These are phyloP conservation scores for Ceriops decandra DNA, from an alignment of 345 rosid genomes.

Conservation along the genomic window DNA sequence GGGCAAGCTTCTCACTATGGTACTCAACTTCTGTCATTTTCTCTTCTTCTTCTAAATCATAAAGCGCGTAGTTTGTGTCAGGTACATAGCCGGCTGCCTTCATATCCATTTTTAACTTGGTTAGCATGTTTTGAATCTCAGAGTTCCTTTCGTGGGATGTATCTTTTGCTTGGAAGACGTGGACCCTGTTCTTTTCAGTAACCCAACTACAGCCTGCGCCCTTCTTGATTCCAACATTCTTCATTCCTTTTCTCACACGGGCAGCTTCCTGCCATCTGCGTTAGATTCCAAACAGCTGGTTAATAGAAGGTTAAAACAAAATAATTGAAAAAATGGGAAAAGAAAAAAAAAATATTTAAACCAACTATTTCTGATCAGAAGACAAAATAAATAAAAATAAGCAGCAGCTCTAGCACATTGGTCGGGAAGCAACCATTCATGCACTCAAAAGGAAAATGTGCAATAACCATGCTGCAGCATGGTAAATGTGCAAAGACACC, in stretches of 20 bases:
- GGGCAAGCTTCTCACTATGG: constrained; percentile 85
- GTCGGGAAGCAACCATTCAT: too few relatives aligned
- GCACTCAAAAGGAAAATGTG: too few relatives aligned
- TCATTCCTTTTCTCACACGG: constrained; percentile 64
- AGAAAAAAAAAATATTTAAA: neutral
- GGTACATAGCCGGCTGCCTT: constrained; percentile 61
- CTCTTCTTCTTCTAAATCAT: constrained; percentile 86
- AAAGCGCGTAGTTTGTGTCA: constrained; percentile 56
- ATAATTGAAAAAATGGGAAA: neutral
- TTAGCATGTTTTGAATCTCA: constrained; percentile 56
- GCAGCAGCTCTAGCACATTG: too few relatives aligned
- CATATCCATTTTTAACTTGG: constrained; percentile 50
- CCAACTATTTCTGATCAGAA: too few relatives aligned
- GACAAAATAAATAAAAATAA: too few relatives aligned
- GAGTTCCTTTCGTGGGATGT: constrained; percentile 53
- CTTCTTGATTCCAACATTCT: constrained; percentile 65
- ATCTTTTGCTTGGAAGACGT: constrained; percentile 82
- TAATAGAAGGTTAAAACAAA: neutral
- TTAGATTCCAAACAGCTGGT: neutral
- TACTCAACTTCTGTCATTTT: constrained; percentile 58
- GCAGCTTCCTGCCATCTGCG: constrained; percentile 84
- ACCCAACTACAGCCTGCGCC: constrained; percentile 86
- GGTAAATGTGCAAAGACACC: too few relatives aligned
- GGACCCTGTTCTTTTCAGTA: constrained; percentile 56
- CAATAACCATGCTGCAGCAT: too few relatives aligned